phyloP scores from a whole-genome alignment of 495 filamentous ascomycete species.

The Monascus purpureus region DNA sequence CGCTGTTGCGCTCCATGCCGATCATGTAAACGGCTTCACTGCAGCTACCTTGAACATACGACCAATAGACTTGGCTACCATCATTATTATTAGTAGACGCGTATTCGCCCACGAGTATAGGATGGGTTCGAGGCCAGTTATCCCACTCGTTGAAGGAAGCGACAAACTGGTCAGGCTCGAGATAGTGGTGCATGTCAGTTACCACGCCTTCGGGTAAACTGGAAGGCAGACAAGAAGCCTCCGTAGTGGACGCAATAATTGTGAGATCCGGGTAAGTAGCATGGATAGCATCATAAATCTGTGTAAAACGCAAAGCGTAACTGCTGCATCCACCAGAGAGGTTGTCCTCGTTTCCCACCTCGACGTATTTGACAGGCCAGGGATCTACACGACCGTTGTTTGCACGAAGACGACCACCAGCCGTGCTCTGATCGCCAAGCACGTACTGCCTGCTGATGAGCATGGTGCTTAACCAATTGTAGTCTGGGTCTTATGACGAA shows the following conservation, averaged over 20 bases:
- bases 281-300: conserved; percentile 34
- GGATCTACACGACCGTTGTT: conserved; percentile 31
- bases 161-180: conserved; percentile 34
- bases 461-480: no score
- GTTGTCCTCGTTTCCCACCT: conserved; percentile 45
- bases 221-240: conserved; percentile 10
- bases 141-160: conserved; percentile 42
- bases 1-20: conserved; percentile 50
- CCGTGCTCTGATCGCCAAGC: conserved; percentile 19
- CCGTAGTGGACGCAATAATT: conserved; percentile 29
- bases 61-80: conserved; percentile 36
- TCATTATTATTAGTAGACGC: conserved; percentile 33
- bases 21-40: conserved; percentile 53
- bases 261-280: conserved; percentile 35
- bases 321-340: conserved; percentile 20
- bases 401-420: conserved; percentile 30
- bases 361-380: conserved; percentile 34
- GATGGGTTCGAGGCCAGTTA: conserved; percentile 21
- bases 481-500: no score
- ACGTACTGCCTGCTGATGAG: conserved; percentile 12
- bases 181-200: conserved; percentile 38
- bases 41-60: conserved; percentile 32
- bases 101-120: conserved; percentile 37
- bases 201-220: conserved; percentile 18
- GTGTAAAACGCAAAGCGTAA: conserved; percentile 31